Conservation (phyloP, 495 filamentous ascomycete genomes). For the Tirmania nivea region DNA sequence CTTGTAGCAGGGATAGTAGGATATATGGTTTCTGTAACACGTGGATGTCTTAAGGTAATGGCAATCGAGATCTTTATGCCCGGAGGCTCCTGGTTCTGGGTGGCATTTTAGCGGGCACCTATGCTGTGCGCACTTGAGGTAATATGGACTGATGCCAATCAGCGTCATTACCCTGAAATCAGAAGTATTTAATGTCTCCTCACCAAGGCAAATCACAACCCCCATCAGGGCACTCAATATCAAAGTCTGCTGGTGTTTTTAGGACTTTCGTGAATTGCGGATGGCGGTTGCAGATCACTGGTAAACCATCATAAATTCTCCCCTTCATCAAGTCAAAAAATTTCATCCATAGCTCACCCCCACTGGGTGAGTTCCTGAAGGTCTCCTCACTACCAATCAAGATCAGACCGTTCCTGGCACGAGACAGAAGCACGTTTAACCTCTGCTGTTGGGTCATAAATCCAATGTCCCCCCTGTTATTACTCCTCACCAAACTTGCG, state of each 20-base stretch:
- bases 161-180: too few relatives aligned
- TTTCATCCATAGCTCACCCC: slow-evolving; percentile 32
- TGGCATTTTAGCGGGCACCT: slow-evolving; percentile 42
- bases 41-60: too few relatives aligned
- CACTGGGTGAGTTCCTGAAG: slow-evolving; percentile 41
- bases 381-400: slow-evolving; percentile 51
- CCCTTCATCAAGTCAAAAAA: slow-evolving; percentile 39
- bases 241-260: slow-evolving; percentile 32
- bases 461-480: slow-evolving; percentile 40
- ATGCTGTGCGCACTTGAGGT: slow-evolving; percentile 39
- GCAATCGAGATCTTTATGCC: too few relatives aligned
- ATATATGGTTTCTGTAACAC: slow-evolving; percentile 23
- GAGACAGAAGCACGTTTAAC: slow-evolving; percentile 49
- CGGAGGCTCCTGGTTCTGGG: neutral
- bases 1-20: slow-evolving; percentile 22
- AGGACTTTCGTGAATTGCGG: slow-evolving; percentile 29
- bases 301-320: slow-evolving; percentile 48
- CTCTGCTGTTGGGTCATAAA: slow-evolving; percentile 51
- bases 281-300: slow-evolving; percentile 47
- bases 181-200: neutral
- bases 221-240: slow-evolving; percentile 42
- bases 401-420: slow-evolving; percentile 45
- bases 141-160: too few relatives aligned
- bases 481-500: slow-evolving; percentile 44
- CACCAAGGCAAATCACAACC: slow-evolving; percentile 51